Evolutionary conservation across 2,329 filamentous ascomycete genomes (phyloP).

Genomic region (Botrytis deweyae): DNA sequence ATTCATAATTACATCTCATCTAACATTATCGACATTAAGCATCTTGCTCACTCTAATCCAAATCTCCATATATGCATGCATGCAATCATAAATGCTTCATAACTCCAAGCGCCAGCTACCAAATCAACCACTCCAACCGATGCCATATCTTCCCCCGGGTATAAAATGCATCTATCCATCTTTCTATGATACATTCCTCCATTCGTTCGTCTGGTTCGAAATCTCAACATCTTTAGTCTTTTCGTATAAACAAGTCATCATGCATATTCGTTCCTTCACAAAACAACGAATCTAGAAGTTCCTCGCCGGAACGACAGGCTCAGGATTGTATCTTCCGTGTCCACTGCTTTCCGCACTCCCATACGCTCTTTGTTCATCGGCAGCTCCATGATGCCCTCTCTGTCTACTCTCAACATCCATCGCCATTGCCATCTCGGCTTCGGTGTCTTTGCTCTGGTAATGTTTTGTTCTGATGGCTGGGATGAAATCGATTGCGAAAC

Average conservation of each 20-base stretch:
- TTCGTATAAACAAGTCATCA: not conserved
- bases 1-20: not conserved
- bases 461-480: slow-evolving; percentile 54
- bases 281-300: not conserved
- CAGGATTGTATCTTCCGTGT: not conserved
- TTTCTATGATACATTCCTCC: not conserved
- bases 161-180: not conserved
- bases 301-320: not conserved
- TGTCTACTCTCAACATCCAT: slow-evolving; percentile 21
- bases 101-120: not conserved
- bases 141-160: not conserved
- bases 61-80: not conserved
- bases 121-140: not conserved
- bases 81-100: not conserved
- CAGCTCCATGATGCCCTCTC: not conserved
- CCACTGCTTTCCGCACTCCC: slow-evolving; percentile 4
- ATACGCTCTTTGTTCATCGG: not conserved
- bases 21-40: not conserved
- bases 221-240: not conserved
- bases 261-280: not conserved
- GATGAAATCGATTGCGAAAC: slow-evolving; percentile 82
- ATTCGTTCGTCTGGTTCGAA: not conserved
- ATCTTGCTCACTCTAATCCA: not conserved
- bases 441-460: slow-evolving; percentile 26
- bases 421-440: slow-evolving; percentile 31